phyloP scores from a whole-genome alignment of 257 asterid genomes.

The Nicotiana tomentosiformis region DNA sequence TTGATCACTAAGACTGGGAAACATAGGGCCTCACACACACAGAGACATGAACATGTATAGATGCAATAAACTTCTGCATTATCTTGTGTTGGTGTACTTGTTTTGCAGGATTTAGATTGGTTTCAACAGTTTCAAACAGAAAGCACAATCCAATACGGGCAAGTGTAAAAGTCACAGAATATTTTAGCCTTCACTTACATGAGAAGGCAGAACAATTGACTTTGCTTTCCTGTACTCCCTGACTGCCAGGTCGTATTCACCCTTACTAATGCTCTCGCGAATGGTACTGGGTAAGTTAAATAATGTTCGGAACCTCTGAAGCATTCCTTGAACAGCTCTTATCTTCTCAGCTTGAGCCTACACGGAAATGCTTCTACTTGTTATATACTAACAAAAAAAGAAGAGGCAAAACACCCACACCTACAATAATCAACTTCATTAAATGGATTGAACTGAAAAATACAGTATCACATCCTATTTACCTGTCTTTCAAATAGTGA shows the following conservation, averaged over 20 bases:
- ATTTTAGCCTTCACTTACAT: constrained; percentile 37
- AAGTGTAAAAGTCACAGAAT: not conserved
- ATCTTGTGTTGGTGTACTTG: not conserved
- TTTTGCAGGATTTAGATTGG: not conserved
- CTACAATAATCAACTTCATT: constrained; percentile 12
- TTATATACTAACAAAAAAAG: not conserved
- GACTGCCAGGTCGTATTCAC: constrained; percentile 97
- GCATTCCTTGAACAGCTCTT: constrained; percentile 98
- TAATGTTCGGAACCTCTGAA: constrained; percentile 94
- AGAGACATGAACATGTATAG: not conserved
- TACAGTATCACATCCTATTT: constrained; percentile 25
- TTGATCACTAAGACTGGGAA: not conserved
- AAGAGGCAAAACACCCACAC: not conserved
- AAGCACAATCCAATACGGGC: not conserved
- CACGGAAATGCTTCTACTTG: constrained; percentile 18
- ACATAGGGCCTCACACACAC: not conserved
- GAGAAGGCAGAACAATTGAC: constrained; percentile 98
- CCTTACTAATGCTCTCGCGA: constrained; percentile 89
- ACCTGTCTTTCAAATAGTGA: constrained; percentile 99
- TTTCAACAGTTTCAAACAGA: not conserved
- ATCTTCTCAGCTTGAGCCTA: constrained; percentile 98
- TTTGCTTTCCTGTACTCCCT: constrained; percentile 98
- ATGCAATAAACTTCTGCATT: not conserved
- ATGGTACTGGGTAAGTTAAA: constrained; percentile 97
- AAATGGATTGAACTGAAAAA: constrained; percentile 11